Evolutionary conservation across 305 asterid species (phyloP), one percentile per base, ranked within the genome.

Genomic region (Plantago coronopus): DNA sequence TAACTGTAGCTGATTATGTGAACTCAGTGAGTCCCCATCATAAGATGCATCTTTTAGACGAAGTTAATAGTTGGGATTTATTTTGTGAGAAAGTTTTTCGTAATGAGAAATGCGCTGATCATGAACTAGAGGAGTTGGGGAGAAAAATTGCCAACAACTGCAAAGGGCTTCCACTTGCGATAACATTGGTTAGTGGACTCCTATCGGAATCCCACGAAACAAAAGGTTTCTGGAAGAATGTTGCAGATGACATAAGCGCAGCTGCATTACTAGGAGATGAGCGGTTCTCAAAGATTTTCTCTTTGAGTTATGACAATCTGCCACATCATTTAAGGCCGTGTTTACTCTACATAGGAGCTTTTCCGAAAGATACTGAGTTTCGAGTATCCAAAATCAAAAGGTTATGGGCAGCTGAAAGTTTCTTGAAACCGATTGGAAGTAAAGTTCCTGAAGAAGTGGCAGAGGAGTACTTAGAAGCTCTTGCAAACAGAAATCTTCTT

Each of bases 141-240:
- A 42, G 4, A 19, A 12, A 29, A 64, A 59, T 68, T 23, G 65
- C 62, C 15, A 18, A 29, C 2, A 54, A 38, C 47, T 74, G 70
- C 21, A 56, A 46, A 40, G 75, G 79, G 17, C 69, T 74, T 29
- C 79, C 79, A 16, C 57, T 74, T 29, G 72, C 72, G 21, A 40
- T 69, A 56, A 38, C 51, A 13, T 70, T 69, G 22, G 50, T 51
- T 16, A 63, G 70, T 1, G 76, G 79, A 23, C 22, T 65, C 15
- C 54, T 69, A 1, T 57, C 62, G 17, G 54, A 58, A 8, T 13
- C 25, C 8, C 0, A 62, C 13, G 11, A 22, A 37, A 44, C 64
- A 7, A 51, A 1, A n/a, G 69, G 61, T 7, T 54, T 38, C 11
- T 67, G 77, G 73, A 7, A 40, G 48, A 15, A 42, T 21, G 66